Evolutionary conservation across 2,329 filamentous ascomycete genomes (phyloP).

Genomic region (Colletotrichum costaricense): DNA sequence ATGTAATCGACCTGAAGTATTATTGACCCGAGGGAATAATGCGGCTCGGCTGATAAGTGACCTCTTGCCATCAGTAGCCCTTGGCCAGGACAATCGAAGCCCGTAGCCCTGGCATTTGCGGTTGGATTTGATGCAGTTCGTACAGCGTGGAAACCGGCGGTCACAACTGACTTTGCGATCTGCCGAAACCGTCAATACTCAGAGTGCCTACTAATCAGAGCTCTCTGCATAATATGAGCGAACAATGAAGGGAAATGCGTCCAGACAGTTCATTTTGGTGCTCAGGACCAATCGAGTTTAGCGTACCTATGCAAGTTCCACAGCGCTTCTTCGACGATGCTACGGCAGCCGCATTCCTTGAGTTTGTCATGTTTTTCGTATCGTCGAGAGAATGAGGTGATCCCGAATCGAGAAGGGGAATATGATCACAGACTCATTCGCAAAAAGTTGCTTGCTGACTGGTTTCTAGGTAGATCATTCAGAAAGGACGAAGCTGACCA

Average conservation of each 20-base stretch:
- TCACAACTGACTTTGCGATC: constrained; percentile 42
- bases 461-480: background rate
- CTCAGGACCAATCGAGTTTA: background rate
- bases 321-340: background rate
- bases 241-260: background rate
- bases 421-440: background rate
- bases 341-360: background rate
- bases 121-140: constrained; percentile 36
- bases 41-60: constrained; percentile 29
- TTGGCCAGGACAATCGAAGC: constrained; percentile 44
- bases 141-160: constrained; percentile 37
- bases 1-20: background rate
- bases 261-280: background rate
- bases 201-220: background rate
- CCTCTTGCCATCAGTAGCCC: constrained; percentile 39
- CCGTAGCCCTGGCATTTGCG: constrained; percentile 41
- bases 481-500: background rate
- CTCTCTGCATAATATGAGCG: background rate
- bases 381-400: background rate
- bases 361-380: background rate
- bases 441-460: background rate
- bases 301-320: constrained; percentile 9
- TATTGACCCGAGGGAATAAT: background rate
- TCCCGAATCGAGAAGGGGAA: background rate
- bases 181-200: background rate